Evolutionary conservation across 2,329 filamentous ascomycete species (phyloP), one percentile per base, ranked within the genome.

Genomic region (Pseudogymnoascus sp.): DNA sequence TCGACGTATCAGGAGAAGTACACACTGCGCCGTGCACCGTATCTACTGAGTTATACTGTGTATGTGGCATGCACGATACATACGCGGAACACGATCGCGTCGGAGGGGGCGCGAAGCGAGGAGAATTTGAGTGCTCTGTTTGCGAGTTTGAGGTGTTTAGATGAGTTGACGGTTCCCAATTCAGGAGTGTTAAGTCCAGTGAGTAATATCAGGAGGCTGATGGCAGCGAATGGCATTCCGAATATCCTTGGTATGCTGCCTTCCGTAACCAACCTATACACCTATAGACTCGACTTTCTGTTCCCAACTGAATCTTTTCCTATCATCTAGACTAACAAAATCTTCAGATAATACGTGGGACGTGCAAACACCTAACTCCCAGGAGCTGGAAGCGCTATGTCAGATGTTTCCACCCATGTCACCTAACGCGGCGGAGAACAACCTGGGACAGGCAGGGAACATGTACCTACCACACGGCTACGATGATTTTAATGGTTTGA

Each of bases 31-130:
- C 70, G 72, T 2, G 75, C 75, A 0, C 74, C 74, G 1, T 78
- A 77, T 65, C 62, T 78, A 4, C 68, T 77, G 4, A 74, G 72
- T 20, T 78, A 78, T 58, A 73, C 74, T 8, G 68, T 75, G 2
- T 78, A 77, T 65, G 73, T 76, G 12, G 71, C 74, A 2, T 75
- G 73, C 62, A 75, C 74, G 0, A 75, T 76, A 54, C 74, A 76
- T 58, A 73, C 74, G 5, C 69, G 74, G 28, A 76, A 75, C 63
- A 69, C 69, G 7, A 72, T 72, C 8, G 64, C 68, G 2, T 65
- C 70, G 18, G 58, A 65, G 28, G 61, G 62, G 57, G 60, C 65
- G 50, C 22, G 25, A 30, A 50, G 62, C 32, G 61, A 64, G 6
- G 68, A 73, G 35, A 65, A 70, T 60, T 62, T 67, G 12, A 64